These are phyloP conservation scores for Exophiala spinifera DNA, from an alignment of 2,329 filamentous ascomycete genomes.

Conservation along the genomic window DNA sequence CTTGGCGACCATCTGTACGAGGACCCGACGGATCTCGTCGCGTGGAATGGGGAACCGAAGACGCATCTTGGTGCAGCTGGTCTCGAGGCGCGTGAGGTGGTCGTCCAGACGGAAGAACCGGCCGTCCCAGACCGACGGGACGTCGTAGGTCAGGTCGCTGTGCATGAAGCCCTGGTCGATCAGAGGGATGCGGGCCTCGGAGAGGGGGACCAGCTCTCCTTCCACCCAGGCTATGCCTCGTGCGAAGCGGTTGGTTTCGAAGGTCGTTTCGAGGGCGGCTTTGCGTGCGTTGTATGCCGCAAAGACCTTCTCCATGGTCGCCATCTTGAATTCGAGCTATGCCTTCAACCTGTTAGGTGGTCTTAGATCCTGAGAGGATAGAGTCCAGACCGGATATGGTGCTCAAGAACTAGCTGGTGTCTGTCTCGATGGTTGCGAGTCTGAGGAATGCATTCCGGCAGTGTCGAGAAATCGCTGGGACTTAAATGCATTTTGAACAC, in stretches of 20 bases:
- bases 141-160: constrained; percentile 53
- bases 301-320: constrained; percentile 46
- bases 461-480: too few relatives aligned
- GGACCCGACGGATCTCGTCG: constrained; percentile 39
- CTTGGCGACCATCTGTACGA: constrained; percentile 47
- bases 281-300: constrained; percentile 37
- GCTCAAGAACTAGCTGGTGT: too few relatives aligned
- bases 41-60: constrained; percentile 43
- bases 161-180: constrained; percentile 53
- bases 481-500: too few relatives aligned
- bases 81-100: constrained; percentile 46
- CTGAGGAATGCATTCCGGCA: too few relatives aligned
- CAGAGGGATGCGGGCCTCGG: constrained; percentile 50
- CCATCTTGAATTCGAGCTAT: constrained; percentile 32
- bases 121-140: constrained; percentile 52
- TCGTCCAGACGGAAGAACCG: constrained; percentile 53
- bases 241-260: constrained; percentile 38
- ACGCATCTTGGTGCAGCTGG: constrained; percentile 47
- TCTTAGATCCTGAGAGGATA: too few relatives aligned
- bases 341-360: too few relatives aligned
- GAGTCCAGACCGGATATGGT: too few relatives aligned
- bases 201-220: constrained; percentile 43
- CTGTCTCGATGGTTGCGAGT: too few relatives aligned
- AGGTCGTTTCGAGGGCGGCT: constrained; percentile 33
- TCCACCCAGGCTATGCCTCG: constrained; percentile 50